phyloP scores from a whole-genome alignment of 2,329 filamentous ascomycete species.

The Fusarium heterosporum region DNA sequence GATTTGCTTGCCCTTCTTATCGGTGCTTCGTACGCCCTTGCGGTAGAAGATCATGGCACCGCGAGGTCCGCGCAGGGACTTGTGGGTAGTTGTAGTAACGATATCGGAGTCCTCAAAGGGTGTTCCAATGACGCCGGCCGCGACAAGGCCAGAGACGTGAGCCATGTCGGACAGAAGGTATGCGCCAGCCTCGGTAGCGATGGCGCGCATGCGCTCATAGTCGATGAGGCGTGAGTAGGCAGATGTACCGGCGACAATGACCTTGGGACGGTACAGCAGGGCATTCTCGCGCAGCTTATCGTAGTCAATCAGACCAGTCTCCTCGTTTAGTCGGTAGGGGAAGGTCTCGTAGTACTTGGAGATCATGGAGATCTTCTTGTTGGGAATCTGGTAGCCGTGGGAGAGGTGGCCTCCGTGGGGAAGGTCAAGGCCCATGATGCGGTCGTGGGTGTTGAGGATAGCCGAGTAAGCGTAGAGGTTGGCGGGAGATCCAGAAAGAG shows the following conservation, averaged over 20 bases:
- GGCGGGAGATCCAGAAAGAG: conserved; percentile 76
- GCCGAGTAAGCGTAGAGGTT: conserved; percentile 95
- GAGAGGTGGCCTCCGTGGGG: conserved; percentile 95
- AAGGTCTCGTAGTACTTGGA: conserved; percentile 98
- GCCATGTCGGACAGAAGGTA: conserved; percentile 96
- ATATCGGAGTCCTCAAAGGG: conserved; percentile 91
- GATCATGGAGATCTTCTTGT: conserved; percentile 91
- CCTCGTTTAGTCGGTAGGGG: conserved; percentile 88
- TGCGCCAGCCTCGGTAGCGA: conserved; percentile 86
- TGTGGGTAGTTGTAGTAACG: conserved; percentile 98
- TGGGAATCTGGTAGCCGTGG: conserved; percentile 94
- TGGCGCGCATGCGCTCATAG: conserved; percentile 87
- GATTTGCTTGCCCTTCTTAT: conserved; percentile 82
- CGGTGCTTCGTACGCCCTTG: conserved; percentile 84
- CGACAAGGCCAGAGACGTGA: conserved; percentile 92
- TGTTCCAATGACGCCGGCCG: conserved; percentile 86
- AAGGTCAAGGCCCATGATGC: conserved; percentile 94
- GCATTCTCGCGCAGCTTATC: conserved; percentile 87
- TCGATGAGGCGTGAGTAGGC: conserved; percentile 95
- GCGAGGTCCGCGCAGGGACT: conserved; percentile 91
- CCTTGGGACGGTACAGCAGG: conserved; percentile 89
- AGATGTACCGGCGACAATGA: conserved; percentile 91
- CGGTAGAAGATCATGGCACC: conserved; percentile 99
- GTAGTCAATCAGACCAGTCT: conserved; percentile 93
- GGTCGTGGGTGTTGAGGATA: conserved; percentile 87